Percentiles rank a stretch among this genome's conserved stretches.
Evolutionary conservation across 345 rosid species (phyloP).

Genomic region (Punica granatum): DNA sequence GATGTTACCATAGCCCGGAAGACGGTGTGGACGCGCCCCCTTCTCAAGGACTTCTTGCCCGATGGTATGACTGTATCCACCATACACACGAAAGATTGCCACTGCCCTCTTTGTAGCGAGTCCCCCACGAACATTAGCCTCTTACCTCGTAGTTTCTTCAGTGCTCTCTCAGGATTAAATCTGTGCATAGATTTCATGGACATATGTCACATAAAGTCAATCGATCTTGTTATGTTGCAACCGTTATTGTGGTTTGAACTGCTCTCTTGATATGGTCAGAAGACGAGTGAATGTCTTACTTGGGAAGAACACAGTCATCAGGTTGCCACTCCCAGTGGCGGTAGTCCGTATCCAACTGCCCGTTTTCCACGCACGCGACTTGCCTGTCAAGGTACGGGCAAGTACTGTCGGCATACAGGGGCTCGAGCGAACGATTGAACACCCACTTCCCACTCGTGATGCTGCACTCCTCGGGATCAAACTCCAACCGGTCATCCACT

Average conservation of each 20-base stretch:
- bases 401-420: slow-evolving; percentile 64
- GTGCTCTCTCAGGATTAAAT: slow-evolving; percentile 53
- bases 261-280: too few relatives aligned
- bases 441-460: slow-evolving; percentile 78
- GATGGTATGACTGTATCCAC: slow-evolving; percentile 60
- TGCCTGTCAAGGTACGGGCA: slow-evolving; percentile 82
- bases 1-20: slow-evolving; percentile 60
- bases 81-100: slow-evolving; percentile 88
- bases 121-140: slow-evolving; percentile 81
- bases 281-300: slow-evolving; percentile 21
- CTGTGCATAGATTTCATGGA: slow-evolving; percentile 20
- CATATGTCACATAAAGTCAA: neutral
- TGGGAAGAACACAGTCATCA: slow-evolving; percentile 74
- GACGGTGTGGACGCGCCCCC: slow-evolving; percentile 34
- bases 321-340: slow-evolving; percentile 94
- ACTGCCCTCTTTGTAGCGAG: slow-evolving; percentile 77
- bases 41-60: slow-evolving; percentile 52
- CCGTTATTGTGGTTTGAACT: too few relatives aligned
- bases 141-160: slow-evolving; percentile 65
- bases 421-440: slow-evolving; percentile 48
- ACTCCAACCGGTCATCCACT: slow-evolving; percentile 75
- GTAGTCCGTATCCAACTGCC: slow-evolving; percentile 56
- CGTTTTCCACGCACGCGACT: slow-evolving; percentile 67
- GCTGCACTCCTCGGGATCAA: slow-evolving; percentile 78
- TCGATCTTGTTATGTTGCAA: too few relatives aligned